A percentile compares a stretch with the other conserved stretches of the same genome.
phyloP scores from a whole-genome alignment of 139 green algal species.

The Pedinophyceae sp. region DNA sequence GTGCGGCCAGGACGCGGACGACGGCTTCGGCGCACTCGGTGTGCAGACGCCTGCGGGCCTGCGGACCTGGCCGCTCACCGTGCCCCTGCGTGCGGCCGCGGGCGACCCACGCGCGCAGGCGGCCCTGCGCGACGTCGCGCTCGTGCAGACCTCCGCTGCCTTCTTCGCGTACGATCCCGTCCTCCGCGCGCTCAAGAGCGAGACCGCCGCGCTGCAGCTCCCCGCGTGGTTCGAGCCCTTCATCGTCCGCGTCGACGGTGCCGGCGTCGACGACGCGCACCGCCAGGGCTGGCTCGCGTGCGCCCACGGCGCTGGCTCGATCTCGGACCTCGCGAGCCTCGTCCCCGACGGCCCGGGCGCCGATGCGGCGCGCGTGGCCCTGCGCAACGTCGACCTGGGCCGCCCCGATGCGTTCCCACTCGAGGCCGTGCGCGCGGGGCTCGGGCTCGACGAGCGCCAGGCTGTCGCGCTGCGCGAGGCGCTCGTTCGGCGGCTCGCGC shows the following conservation, averaged over 20 bases:
- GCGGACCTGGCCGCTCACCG: not conserved
- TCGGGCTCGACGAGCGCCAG: slow-evolving; percentile 23
- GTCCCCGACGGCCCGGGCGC: not conserved
- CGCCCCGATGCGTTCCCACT: not conserved
- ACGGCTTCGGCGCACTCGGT: too few relatives aligned
- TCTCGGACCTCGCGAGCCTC: not conserved
- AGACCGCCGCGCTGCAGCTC: slow-evolving; percentile 7
- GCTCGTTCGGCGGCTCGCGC: slow-evolving; percentile 33
- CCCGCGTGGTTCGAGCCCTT: slow-evolving; percentile 3
- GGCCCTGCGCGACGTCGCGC: slow-evolving; percentile 5
- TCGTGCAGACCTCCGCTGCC: slow-evolving; percentile 25
- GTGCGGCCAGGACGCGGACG: too few relatives aligned
- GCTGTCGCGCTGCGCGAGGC: slow-evolving; percentile 20
- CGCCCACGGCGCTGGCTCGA: not conserved
- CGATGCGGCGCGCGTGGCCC: not conserved
- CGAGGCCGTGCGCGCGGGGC: slow-evolving; percentile 14
- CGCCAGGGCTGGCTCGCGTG: not conserved
- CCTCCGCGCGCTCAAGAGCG: slow-evolving; percentile 43
- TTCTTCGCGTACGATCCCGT: slow-evolving; percentile 64
- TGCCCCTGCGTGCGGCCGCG: not conserved
- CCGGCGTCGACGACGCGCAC: slow-evolving; percentile 11
- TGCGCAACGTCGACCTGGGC: not conserved
- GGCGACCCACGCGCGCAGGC: slow-evolving; percentile 5
- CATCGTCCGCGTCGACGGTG: slow-evolving; percentile 2
- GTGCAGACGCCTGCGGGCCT: too few relatives aligned